These are phyloP conservation scores for Nakataea oryzae DNA, from an alignment of 2,329 filamentous ascomycete genomes.

Conservation along the genomic window DNA sequence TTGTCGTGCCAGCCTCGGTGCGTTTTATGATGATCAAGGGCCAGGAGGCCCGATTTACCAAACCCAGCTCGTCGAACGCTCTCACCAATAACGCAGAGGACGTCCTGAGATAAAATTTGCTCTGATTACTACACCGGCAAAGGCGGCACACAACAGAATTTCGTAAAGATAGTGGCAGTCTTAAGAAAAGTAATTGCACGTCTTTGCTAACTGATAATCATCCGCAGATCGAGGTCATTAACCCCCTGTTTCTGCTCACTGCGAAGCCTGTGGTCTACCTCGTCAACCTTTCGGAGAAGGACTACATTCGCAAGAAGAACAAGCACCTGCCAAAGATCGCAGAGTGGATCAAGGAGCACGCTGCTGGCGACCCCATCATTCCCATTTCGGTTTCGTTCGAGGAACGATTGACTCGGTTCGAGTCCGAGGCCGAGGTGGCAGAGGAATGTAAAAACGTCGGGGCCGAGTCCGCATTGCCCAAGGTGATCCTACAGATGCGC, in stretches of 20 bases:
- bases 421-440: slow-evolving; percentile 62
- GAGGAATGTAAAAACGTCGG: slow-evolving; percentile 86
- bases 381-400: slow-evolving; percentile 90
- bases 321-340: slow-evolving; percentile 92
- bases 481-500: slow-evolving; percentile 88
- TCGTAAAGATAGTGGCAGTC: not conserved
- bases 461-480: slow-evolving; percentile 81
- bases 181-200: slow-evolving; percentile 1
- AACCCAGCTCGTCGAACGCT: slow-evolving; percentile 98
- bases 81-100: slow-evolving; percentile 68
- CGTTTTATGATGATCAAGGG: slow-evolving; percentile 94
- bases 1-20: not conserved
- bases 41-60: slow-evolving; percentile 84
- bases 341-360: slow-evolving; percentile 91
- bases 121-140: slow-evolving; percentile 44
- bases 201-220: not conserved
- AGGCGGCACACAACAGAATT: not conserved
- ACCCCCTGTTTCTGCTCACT: slow-evolving; percentile 86
- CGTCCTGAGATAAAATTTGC: slow-evolving; percentile 75
- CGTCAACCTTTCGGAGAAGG: slow-evolving; percentile 92
- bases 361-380: slow-evolving; percentile 78
- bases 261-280: slow-evolving; percentile 97
- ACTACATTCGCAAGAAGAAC: slow-evolving; percentile 98
- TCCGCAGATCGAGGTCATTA: slow-evolving; percentile 85
- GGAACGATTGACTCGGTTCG: slow-evolving; percentile 76